Conservation (phyloP, 495 filamentous ascomycete species). For the Wilcoxina mikolae region DNA sequence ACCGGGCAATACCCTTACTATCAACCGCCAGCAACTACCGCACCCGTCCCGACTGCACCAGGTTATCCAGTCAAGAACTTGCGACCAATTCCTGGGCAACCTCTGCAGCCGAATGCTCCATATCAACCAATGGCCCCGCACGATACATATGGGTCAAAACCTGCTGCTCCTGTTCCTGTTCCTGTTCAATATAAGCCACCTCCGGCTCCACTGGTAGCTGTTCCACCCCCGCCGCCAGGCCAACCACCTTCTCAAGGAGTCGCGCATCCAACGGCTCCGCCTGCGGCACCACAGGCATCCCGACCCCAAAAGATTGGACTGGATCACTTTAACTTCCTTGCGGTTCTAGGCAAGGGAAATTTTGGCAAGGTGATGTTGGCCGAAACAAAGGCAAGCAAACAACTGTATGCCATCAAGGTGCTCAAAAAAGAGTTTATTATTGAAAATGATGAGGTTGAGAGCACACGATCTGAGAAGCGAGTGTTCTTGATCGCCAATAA, state of each 20-base stretch:
- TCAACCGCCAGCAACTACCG: slow-evolving; percentile 16
- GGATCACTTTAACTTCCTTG: slow-evolving; percentile 98
- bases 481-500: slow-evolving; percentile 96
- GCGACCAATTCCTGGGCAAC: background rate
- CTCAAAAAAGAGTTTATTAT: slow-evolving; percentile 99
- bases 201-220: slow-evolving; percentile 22
- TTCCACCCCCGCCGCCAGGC: slow-evolving; percentile 4
- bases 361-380: slow-evolving; percentile 99
- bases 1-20: slow-evolving; percentile 6
- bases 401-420: slow-evolving; percentile 97
- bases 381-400: slow-evolving; percentile 80
- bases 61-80: slow-evolving; percentile 22
- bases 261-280: slow-evolving; percentile 6
- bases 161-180: too few relatives aligned
- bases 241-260: background rate
- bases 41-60: slow-evolving; percentile 32
- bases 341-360: slow-evolving; percentile 96
- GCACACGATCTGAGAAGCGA: slow-evolving; percentile 91
- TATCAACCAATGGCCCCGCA: slow-evolving; percentile 3
- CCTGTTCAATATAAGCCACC: slow-evolving; percentile 7
- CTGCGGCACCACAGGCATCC: slow-evolving; percentile 27
- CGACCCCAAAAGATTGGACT: slow-evolving; percentile 60
- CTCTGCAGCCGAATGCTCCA: slow-evolving; percentile 1
- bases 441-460: slow-evolving; percentile 99
- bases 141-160: slow-evolving; percentile 1